Evolutionary conservation across 805 yeast genomes (phyloP).

Genomic region (Monosporozyma servazzii): DNA sequence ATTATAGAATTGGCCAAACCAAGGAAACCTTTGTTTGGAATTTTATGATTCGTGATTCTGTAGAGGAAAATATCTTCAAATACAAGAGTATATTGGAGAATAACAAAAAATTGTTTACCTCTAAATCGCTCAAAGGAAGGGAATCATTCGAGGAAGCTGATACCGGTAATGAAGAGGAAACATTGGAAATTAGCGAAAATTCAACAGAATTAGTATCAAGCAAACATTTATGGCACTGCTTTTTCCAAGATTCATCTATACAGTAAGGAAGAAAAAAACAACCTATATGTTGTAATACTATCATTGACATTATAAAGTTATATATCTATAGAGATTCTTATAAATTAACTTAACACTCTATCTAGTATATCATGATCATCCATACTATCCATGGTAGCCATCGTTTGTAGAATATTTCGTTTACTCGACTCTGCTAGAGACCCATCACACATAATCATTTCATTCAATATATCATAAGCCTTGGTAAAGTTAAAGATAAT

Average conservation of each 20-base stretch:
- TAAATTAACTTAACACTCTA: slow-evolving; percentile 30
- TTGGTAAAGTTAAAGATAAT: slow-evolving; percentile 91
- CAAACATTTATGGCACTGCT: slow-evolving; percentile 27
- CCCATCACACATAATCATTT: slow-evolving; percentile 74
- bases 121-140: neutral
- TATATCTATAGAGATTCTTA: slow-evolving; percentile 3
- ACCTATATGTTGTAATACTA: neutral
- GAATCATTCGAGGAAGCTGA: slow-evolving; percentile 1
- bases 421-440: slow-evolving; percentile 75
- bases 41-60: slow-evolving; percentile 73
- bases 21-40: slow-evolving; percentile 83
- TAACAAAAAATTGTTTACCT: slow-evolving; percentile 6
- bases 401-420: slow-evolving; percentile 65
- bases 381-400: slow-evolving; percentile 77
- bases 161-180: slow-evolving; percentile 14
- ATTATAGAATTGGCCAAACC: slow-evolving; percentile 87
- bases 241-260: slow-evolving; percentile 10
- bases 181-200: slow-evolving; percentile 21
- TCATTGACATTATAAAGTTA: neutral
- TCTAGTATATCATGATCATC: slow-evolving; percentile 65
- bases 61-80: slow-evolving; percentile 74
- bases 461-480: slow-evolving; percentile 89
- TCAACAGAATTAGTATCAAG: slow-evolving; percentile 23
- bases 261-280: neutral
- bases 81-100: slow-evolving; percentile 25